Conservation (phyloP, 1,139 yeast genomes). For the Hemisphaericaspora lyxosophila region DNA sequence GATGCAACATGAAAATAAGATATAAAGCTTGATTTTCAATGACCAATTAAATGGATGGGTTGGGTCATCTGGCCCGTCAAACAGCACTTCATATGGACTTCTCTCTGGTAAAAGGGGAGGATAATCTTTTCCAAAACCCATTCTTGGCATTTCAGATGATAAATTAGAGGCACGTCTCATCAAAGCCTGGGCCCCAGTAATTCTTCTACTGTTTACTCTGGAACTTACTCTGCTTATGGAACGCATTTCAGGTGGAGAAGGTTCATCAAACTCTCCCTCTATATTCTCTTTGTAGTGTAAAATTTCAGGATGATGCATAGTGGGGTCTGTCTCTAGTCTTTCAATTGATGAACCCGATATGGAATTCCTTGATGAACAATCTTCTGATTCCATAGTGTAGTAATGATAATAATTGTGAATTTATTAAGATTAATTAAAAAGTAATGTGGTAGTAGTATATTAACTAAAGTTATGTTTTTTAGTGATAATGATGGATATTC, state of each 20-base stretch:
- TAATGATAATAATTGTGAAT: too few relatives aligned
- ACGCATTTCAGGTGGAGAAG: background rate
- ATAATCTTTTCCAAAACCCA: slow-evolving; percentile 39
- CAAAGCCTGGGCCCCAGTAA: slow-evolving; percentile 31
- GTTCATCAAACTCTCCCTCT: background rate
- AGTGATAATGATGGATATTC: too few relatives aligned
- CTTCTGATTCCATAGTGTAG: slow-evolving; percentile 1
- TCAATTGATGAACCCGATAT: background rate
- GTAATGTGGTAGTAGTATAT: background rate
- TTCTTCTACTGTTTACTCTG: slow-evolving; percentile 20
- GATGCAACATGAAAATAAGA: slow-evolving; percentile 27
- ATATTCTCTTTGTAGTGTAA: background rate
- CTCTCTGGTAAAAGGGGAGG: slow-evolving; percentile 35
- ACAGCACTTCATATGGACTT: slow-evolving; percentile 35
- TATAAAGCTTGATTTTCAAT: slow-evolving; percentile 24
- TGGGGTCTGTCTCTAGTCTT: background rate
- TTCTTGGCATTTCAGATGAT: slow-evolving; percentile 31
- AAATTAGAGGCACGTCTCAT: slow-evolving; percentile 23
- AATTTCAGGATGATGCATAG: slow-evolving; percentile 2
- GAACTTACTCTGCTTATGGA: slow-evolving; percentile 1
- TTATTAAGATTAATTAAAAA: too few relatives aligned
- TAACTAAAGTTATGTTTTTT: background rate
- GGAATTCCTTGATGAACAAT: slow-evolving; percentile 1
- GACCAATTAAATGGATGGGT: slow-evolving; percentile 50
- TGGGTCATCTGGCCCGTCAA: slow-evolving; percentile 53